Evolutionary conservation across 306 rosid genomes (phyloP).

Genomic region (Vigna nakashimae): DNA sequence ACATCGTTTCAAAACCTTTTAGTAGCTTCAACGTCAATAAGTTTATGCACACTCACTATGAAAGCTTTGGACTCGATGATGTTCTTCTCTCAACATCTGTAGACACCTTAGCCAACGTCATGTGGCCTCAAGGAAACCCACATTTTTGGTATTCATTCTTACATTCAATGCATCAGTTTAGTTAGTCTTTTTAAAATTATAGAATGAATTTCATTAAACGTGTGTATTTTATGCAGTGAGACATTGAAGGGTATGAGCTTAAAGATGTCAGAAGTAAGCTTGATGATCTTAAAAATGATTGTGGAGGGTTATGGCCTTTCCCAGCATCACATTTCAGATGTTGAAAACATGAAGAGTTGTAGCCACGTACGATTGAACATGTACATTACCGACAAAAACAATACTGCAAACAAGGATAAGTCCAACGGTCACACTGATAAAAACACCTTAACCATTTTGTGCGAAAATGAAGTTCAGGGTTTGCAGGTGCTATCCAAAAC

Average conservation of each 20-base stretch:
- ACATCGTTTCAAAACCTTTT: constrained; percentile 43
- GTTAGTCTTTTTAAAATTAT: too few relatives aligned
- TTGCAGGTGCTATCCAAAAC: constrained; percentile 54
- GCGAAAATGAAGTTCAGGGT: constrained; percentile 61
- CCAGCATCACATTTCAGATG: constrained; percentile 36
- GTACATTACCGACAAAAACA: constrained; percentile 28
- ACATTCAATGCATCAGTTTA: too few relatives aligned
- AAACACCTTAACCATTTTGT: constrained; percentile 48
- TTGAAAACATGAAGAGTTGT: constrained; percentile 41
- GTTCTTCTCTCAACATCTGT: not conserved
- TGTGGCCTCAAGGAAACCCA: constrained; percentile 70
- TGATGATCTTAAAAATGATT: constrained; percentile 50
- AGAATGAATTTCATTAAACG: too few relatives aligned
- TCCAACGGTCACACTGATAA: constrained; percentile 51
- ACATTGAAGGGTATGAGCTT: constrained; percentile 44
- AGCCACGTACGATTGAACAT: constrained; percentile 43
- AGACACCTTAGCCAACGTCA: constrained; percentile 51
- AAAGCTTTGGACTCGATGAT: constrained; percentile 61
- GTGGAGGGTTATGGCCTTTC: constrained; percentile 51
- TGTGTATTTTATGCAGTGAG: constrained; percentile 33
- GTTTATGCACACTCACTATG: not conserved
- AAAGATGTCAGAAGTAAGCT: constrained; percentile 44
- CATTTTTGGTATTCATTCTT: constrained; percentile 44
- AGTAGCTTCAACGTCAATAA: constrained; percentile 26
- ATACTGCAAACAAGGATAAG: not conserved